phyloP scores from a whole-genome alignment of 1,284 basidiomycete genomes.

The Pseudomicrostroma phylloplanum region DNA sequence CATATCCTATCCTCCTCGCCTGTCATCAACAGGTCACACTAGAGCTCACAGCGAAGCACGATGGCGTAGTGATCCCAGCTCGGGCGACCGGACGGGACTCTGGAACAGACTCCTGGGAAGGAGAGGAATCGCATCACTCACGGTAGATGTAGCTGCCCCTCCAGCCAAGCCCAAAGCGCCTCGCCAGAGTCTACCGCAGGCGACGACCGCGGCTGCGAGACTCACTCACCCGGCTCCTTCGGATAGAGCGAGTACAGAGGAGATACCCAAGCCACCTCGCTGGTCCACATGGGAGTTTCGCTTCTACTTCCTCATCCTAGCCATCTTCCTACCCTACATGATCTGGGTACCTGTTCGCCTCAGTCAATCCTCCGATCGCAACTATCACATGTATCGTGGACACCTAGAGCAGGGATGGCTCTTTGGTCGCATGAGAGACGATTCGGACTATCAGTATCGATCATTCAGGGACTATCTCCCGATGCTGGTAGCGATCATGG shows the following conservation, averaged over 20 bases:
- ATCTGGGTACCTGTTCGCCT: constrained; percentile 70
- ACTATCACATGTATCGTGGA: constrained; percentile 62
- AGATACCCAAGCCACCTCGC: constrained; percentile 48
- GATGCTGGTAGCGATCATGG: constrained; percentile 39
- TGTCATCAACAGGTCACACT: no score
- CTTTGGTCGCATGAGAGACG: constrained; percentile 53
- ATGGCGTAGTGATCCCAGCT: not conserved
- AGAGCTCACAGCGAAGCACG: not conserved
- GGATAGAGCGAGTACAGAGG: not conserved
- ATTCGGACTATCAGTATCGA: constrained; percentile 53
- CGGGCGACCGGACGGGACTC: not conserved
- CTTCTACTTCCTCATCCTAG: constrained; percentile 65
- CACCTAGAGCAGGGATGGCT: constrained; percentile 61
- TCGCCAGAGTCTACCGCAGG: not conserved
- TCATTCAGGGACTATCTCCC: constrained; percentile 50
- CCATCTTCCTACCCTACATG: constrained; percentile 68
- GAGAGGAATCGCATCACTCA: not conserved
- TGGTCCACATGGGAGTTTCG: constrained; percentile 81
- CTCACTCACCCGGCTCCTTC: not conserved
- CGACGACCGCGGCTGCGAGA: not conserved
- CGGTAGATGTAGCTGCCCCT: constrained; percentile 4
- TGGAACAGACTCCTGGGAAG: not conserved
- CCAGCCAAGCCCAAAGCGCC: not conserved
- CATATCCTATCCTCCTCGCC: not conserved
- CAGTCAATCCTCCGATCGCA: constrained; percentile 67